Percentiles rank a stretch among this genome's conserved stretches.
These are phyloP conservation scores for Madurella mycetomatis DNA, from an alignment of 2,329 filamentous ascomycete species.

Conservation along the genomic window DNA sequence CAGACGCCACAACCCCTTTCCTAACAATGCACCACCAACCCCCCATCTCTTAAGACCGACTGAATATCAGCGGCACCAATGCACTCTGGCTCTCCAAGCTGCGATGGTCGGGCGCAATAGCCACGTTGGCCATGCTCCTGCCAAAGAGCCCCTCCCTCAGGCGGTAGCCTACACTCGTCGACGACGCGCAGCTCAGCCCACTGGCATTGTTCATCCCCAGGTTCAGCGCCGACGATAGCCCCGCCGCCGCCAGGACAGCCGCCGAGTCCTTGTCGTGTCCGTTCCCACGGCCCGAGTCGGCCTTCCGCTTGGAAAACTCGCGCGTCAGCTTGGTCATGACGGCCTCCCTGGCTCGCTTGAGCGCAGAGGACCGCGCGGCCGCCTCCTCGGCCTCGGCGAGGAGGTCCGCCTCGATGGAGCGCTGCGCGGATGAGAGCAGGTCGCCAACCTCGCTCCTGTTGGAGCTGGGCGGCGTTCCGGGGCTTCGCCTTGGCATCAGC, in stretches of 20 bases:
- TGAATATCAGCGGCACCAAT: slow-evolving; percentile 59
- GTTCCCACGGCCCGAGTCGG: neutral
- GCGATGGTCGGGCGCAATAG: slow-evolving; percentile 32
- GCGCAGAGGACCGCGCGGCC: slow-evolving; percentile 48
- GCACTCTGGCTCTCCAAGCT: slow-evolving; percentile 50
- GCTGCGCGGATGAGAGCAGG: slow-evolving; percentile 54
- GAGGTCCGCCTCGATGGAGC: slow-evolving; percentile 55
- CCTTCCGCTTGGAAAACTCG: slow-evolving; percentile 38
- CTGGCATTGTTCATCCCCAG: neutral
- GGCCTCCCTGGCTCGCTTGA: slow-evolving; percentile 56
- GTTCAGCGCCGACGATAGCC: slow-evolving; percentile 20
- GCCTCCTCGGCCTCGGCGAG: slow-evolving; percentile 54
- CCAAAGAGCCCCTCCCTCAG: slow-evolving; percentile 43
- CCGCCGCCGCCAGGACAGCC: slow-evolving; percentile 30
- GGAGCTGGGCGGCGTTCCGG: neutral
- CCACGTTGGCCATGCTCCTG: slow-evolving; percentile 29
- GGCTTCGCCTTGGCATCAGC: neutral
- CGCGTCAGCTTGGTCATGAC: slow-evolving; percentile 56
- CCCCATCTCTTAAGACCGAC: slow-evolving; percentile 33
- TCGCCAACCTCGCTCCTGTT: slow-evolving; percentile 27
- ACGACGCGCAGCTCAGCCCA: slow-evolving; percentile 25
- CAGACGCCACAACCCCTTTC: neutral
- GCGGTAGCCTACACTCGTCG: slow-evolving; percentile 34
- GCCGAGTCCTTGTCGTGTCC: slow-evolving; percentile 30
- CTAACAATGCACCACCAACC: neutral